Evolutionary conservation across 805 yeast genomes (phyloP), one percentile per base, ranked within the genome.

Genomic region (Cyberlindnera saturnus): DNA sequence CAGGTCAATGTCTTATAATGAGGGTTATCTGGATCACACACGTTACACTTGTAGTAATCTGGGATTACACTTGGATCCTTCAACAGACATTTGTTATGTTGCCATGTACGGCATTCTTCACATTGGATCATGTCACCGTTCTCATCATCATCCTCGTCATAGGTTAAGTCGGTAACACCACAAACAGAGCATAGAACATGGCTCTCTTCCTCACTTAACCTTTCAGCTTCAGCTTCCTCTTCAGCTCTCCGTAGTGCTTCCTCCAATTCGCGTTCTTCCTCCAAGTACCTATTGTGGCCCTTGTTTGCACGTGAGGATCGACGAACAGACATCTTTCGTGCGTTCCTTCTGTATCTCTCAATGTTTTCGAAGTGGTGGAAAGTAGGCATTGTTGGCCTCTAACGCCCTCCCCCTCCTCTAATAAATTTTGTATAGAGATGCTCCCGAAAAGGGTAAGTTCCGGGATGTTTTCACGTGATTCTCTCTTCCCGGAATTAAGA

Each of bases 51-150:
- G 56, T 82, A 81, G 11, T 55, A 49, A 10, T 71, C 63, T 3
- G 85, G 83, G 1, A 73, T 58, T 28, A 55, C 56, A 29, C 58
- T 62, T 18, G 53, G 56, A n/a, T 53, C 53, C 10, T 63, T 69
- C 20, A 81, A 72, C 75, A 81, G 69, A 60, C 90, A 83, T 42
- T 57, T 63, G 29, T 75, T 73, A 55, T 83, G 90, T 56, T 83
- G 89, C 89, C 89, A 83, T 2, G 87, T 75, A 36, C 70, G 61
- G 56, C 90, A 83, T 7, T 62, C 51, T 23, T 79, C 86, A 61
- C 90, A 83, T 53, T 78, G 79, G 23, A 82, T 73, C 84, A 81
- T 80, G 11, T 66, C 67, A 13, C 84, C 34, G 6, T 42, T 79
- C 1, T 61, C 59, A 47, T 79, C 86, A 4, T 69, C 71, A 0